These are phyloP conservation scores for Cercophora samala DNA, from an alignment of 495 filamentous ascomycete genomes.

Conservation along the genomic window DNA sequence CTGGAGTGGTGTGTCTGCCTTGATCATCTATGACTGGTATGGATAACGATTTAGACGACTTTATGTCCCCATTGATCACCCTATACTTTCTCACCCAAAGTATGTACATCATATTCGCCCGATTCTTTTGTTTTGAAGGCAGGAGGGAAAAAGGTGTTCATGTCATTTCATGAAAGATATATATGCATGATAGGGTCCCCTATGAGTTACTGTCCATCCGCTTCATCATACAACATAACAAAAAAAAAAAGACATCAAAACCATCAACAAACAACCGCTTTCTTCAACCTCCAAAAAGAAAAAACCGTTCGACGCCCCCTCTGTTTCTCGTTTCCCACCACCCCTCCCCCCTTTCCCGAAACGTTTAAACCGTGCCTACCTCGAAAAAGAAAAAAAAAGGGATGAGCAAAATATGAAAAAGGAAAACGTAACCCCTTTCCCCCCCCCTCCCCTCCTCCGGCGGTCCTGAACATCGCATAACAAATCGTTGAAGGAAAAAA, in stretches of 20 bases:
- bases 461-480: not conserved
- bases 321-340: not conserved
- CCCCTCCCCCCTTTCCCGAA: not conserved
- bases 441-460: too few species aligned
- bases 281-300: too few species aligned
- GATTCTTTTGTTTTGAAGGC: too few species aligned
- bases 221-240: not conserved
- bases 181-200: not conserved
- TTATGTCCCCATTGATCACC: too few species aligned
- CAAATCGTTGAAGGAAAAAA: not conserved
- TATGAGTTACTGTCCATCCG: not conserved
- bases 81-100: too few species aligned
- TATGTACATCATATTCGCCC: too few species aligned
- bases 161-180: not conserved
- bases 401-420: not conserved
- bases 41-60: too few species aligned
- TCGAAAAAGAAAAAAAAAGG: not conserved
- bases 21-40: too few species aligned
- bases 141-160: too few species aligned
- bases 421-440: not conserved
- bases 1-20: too few species aligned
- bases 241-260: too few species aligned
- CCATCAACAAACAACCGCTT: conserved; percentile 1
- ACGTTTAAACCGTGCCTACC: not conserved
- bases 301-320: not conserved